These are phyloP conservation scores for Gonium pectorale DNA, from an alignment of 139 green algal species.

Conservation along the genomic window DNA sequence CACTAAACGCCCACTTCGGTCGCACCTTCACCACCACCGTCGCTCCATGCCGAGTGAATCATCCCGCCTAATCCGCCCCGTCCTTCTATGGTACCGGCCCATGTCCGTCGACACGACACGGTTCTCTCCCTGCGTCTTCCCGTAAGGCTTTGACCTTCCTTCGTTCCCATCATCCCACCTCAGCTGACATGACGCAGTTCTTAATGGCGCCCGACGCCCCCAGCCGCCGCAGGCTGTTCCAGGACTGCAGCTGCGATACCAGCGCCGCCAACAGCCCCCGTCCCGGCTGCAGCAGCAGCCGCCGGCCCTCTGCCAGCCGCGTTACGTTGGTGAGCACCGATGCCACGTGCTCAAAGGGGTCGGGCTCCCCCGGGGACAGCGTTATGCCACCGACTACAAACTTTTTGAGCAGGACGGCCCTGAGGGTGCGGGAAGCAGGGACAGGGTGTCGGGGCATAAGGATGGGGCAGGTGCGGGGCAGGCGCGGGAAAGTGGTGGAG, in stretches of 20 bases:
- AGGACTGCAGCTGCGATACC: slow-evolving; percentile 46
- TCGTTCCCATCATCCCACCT: too few relatives aligned
- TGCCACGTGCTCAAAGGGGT: slow-evolving; percentile 76
- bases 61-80: too few relatives aligned
- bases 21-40: too few relatives aligned
- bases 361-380: slow-evolving; percentile 16
- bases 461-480: too few relatives aligned
- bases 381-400: slow-evolving; percentile 63
- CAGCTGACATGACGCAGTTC: slow-evolving; percentile 66
- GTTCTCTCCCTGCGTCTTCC: too few relatives aligned
- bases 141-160: too few relatives aligned
- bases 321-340: slow-evolving; percentile 83
- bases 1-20: too few relatives aligned
- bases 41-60: too few relatives aligned
- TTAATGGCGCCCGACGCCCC: slow-evolving; percentile 49
- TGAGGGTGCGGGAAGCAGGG: slow-evolving; percentile 3
- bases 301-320: slow-evolving; percentile 47
- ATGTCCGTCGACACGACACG: too few relatives aligned
- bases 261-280: slow-evolving; percentile 67
- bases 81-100: too few relatives aligned
- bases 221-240: slow-evolving; percentile 32
- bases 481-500: too few relatives aligned
- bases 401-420: slow-evolving; percentile 73
- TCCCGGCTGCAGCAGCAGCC: slow-evolving; percentile 80
- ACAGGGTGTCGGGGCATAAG: too few relatives aligned